Evolutionary conservation across 2,329 filamentous ascomycete genomes (phyloP).

Genomic region (Zymoseptoria brevis): DNA sequence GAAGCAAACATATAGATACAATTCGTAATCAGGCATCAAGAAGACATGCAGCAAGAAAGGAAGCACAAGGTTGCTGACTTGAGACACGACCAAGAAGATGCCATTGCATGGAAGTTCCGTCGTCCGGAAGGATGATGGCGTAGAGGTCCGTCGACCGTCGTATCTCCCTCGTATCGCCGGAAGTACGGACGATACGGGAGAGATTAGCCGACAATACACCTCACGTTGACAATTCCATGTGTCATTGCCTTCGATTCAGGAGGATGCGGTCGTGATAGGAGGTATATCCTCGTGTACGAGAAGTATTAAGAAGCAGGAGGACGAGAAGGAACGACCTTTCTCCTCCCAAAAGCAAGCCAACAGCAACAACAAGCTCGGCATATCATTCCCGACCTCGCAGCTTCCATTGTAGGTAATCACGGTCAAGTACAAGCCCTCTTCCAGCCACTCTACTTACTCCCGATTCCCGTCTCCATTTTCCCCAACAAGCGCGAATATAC

Average conservation of each 20-base stretch:
- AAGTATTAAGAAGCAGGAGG: too few species aligned
- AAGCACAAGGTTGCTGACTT: neutral
- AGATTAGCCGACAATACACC: too few species aligned
- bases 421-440: neutral
- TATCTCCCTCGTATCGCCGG: neutral
- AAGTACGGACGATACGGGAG: too few species aligned
- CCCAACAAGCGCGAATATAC: neutral
- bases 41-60: neutral
- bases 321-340: too few species aligned
- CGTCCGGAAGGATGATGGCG: neutral
- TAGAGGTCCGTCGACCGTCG: neutral
- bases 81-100: neutral
- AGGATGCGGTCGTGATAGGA: too few species aligned
- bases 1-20: neutral
- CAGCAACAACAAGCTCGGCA: neutral
- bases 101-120: neutral
- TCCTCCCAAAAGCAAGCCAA: too few species aligned
- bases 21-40: neutral
- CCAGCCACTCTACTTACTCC: too few species aligned
- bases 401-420: neutral
- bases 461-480: too few species aligned
- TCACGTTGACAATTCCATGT: too few species aligned
- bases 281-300: too few species aligned
- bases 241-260: too few species aligned
- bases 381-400: neutral